A percentile compares a stretch with the other conserved stretches of the same genome.
These are phyloP conservation scores for Micractinium sp. DNA, from an alignment of 139 green algal genomes.

Conservation along the genomic window DNA sequence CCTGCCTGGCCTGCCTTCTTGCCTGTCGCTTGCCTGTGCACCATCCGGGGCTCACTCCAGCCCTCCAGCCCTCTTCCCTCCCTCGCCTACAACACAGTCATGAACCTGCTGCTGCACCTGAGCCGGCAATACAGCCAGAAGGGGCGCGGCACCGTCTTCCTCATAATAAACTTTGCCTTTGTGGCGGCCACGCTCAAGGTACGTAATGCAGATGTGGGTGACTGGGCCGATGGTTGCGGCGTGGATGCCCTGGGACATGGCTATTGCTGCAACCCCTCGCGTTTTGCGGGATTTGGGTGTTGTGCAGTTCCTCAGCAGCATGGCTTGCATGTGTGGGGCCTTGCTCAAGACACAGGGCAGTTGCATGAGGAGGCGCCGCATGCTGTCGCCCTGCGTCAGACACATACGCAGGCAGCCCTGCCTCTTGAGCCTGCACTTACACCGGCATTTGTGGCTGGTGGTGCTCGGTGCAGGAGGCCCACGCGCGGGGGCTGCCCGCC, in stretches of 20 bases:
- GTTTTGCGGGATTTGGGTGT: background rate
- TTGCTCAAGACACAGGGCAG: no score
- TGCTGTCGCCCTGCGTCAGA: no score
- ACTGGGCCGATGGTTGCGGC: background rate
- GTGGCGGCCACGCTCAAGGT: slow-evolving; percentile 69
- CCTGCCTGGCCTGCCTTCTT: background rate
- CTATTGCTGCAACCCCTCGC: no score
- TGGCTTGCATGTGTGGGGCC: no score
- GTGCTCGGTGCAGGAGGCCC: slow-evolving; percentile 13
- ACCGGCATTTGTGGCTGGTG: background rate
- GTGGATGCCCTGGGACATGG: no score
- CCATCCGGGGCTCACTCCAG: background rate
- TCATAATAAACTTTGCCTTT: slow-evolving; percentile 92
- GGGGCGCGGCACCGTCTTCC: slow-evolving; percentile 86
- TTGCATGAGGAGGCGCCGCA: no score
- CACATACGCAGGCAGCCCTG: background rate
- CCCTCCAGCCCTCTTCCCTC: background rate
- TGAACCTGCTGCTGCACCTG: slow-evolving; percentile 71
- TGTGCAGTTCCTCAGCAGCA: no score
- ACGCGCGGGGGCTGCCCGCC: slow-evolving; percentile 24
- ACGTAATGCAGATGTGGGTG: background rate
- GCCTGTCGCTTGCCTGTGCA: background rate
- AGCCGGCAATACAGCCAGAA: slow-evolving; percentile 47
- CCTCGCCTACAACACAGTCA: slow-evolving; percentile 47
- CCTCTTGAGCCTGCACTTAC: background rate